phyloP scores from a whole-genome alignment of 768 basidiomycete genomes.

The Trametes sanguinea region DNA sequence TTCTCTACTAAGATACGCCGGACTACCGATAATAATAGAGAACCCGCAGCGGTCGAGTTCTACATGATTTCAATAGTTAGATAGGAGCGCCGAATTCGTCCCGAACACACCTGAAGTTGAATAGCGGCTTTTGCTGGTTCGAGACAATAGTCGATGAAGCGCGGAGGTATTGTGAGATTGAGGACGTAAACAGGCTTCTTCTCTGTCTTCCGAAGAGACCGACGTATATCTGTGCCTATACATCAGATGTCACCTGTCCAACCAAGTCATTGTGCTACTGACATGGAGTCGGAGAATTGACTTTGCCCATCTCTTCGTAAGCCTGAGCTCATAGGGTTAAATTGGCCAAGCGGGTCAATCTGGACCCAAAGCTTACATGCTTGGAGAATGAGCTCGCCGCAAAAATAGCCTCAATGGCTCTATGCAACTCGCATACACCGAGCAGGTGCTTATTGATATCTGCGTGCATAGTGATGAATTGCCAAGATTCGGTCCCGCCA shows the following conservation, averaged over 20 bases:
- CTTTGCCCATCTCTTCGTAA: slow-evolving; percentile 64
- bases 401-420: slow-evolving; percentile 66
- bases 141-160: slow-evolving; percentile 72
- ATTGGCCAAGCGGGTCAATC: background rate
- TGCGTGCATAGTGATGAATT: slow-evolving; percentile 32
- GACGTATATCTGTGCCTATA: slow-evolving; percentile 49
- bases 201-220: slow-evolving; percentile 79
- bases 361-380: slow-evolving; percentile 48
- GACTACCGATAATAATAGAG: slow-evolving; percentile 60
- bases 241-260: slow-evolving; percentile 14
- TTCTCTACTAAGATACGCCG: slow-evolving; percentile 65
- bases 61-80: slow-evolving; percentile 31
- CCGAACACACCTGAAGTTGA: slow-evolving; percentile 59
- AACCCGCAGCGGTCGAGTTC: slow-evolving; percentile 58
- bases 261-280: slow-evolving; percentile 29
- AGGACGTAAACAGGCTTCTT: slow-evolving; percentile 84
- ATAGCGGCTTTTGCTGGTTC: slow-evolving; percentile 77
- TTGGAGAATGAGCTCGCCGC: slow-evolving; percentile 70
- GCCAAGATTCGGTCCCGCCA: too few species aligned
- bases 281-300: slow-evolving; percentile 44
- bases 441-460: slow-evolving; percentile 82
- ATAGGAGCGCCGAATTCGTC: background rate
- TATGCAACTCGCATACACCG: slow-evolving; percentile 64
- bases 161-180: slow-evolving; percentile 65
- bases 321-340: slow-evolving; percentile 48